These are phyloP conservation scores for Apiospora rasikravindrae DNA, from an alignment of 2,329 filamentous ascomycete genomes.

Conservation along the genomic window DNA sequence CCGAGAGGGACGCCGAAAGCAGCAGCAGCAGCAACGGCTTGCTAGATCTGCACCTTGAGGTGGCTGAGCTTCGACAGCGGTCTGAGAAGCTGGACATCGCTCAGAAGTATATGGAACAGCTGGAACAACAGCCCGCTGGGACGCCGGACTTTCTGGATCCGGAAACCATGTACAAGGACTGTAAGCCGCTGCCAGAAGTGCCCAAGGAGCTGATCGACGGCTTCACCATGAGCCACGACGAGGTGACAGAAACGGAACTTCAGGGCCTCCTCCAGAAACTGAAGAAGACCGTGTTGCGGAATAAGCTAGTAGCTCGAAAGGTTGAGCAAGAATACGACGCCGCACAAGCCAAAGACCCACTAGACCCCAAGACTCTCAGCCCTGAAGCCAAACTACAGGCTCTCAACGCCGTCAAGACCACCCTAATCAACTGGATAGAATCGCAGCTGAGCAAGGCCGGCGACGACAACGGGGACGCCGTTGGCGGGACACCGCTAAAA, in stretches of 20 bases:
- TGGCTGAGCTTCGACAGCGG: conserved; percentile 58
- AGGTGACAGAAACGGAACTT: conserved; percentile 46
- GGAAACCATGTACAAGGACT: conserved; percentile 52
- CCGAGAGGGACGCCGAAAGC: conserved; percentile 25
- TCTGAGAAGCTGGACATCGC: conserved; percentile 55
- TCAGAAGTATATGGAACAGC: conserved; percentile 55
- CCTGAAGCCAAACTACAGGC: conserved; percentile 54
- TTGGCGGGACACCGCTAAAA: conserved; percentile 29
- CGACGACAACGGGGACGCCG: conserved; percentile 36
- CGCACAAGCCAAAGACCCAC: conserved; percentile 46
- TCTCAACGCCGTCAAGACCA: conserved; percentile 59
- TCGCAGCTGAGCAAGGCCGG: conserved; percentile 62
- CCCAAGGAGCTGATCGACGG: conserved; percentile 58
- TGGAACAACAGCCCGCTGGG: conserved; percentile 59
- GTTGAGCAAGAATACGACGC: conserved; percentile 62
- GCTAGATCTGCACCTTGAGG: conserved; percentile 57
- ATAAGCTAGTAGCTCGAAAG: conserved; percentile 60
- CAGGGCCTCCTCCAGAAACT: conserved; percentile 55
- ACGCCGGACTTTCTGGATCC: conserved; percentile 55
- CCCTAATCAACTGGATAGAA: conserved; percentile 71
- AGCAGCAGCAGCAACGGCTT: conserved; percentile 30
- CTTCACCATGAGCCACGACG: conserved; percentile 49
- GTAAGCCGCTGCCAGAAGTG: conserved; percentile 52
- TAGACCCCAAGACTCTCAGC: conserved; percentile 42
- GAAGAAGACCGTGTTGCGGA: conserved; percentile 62